These are phyloP conservation scores for Alternaria brassicicola DNA, from an alignment of 2,329 filamentous ascomycete species.

Conservation along the genomic window DNA sequence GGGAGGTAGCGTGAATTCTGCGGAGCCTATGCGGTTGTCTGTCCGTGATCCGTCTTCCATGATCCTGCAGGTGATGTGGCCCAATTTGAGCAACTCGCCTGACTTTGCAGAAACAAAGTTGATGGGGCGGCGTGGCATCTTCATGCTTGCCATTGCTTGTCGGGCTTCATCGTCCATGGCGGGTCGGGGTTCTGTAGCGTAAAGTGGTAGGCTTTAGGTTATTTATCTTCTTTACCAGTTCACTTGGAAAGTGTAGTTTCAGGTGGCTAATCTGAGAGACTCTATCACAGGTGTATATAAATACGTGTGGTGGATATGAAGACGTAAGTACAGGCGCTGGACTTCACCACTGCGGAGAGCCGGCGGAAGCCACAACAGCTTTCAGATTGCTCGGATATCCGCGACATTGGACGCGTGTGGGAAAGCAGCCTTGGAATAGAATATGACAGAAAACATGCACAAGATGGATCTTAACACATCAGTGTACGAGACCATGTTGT, in stretches of 20 bases:
- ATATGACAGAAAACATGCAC: background rate
- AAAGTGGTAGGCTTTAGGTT: background rate
- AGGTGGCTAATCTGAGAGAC: background rate
- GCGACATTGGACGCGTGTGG: background rate
- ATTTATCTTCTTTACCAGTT: background rate
- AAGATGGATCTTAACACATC: background rate
- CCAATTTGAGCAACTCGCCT: constrained; percentile 58
- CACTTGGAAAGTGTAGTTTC: background rate
- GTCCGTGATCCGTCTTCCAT: constrained; percentile 60
- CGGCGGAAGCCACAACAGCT: constrained; percentile 14
- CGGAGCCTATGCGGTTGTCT: constrained; percentile 56
- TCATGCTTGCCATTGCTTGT: constrained; percentile 41
- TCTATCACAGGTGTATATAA: background rate
- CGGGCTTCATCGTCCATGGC: constrained; percentile 47
- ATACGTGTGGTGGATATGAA: background rate
- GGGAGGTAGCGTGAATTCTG: constrained; percentile 58
- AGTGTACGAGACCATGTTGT: background rate
- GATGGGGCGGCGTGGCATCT: constrained; percentile 53
- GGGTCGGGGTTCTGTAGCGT: background rate
- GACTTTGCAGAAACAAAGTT: constrained; percentile 56
- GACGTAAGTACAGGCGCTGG: constrained; percentile 7
- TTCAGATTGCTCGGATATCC: background rate
- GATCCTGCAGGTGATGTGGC: constrained; percentile 57
- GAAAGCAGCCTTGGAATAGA: background rate
- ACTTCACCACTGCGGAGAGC: constrained; percentile 34